Conservation (phyloP, 2,329 filamentous ascomycete species). For the Canariomyces notabilis region DNA sequence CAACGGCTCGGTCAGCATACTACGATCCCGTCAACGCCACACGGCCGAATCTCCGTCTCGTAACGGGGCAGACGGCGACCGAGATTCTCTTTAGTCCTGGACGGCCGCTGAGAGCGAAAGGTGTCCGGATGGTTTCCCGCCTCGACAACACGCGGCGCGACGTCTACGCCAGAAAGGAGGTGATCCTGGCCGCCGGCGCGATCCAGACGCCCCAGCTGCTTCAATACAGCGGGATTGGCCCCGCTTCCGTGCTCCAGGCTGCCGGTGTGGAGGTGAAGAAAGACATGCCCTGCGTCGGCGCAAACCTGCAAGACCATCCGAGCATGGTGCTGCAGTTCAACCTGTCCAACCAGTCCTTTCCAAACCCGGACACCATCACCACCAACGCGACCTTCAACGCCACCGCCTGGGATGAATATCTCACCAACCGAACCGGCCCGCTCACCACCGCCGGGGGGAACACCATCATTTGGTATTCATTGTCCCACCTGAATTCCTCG, state of each 20-base stretch:
- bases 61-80: conserved; percentile 19
- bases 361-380: conserved; percentile 20
- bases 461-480: conserved; percentile 15
- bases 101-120: conserved; percentile 22
- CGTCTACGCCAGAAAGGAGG: conserved; percentile 31
- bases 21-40: conserved; percentile 20
- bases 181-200: conserved; percentile 35
- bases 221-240: conserved; percentile 42
- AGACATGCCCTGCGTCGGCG: conserved; percentile 42
- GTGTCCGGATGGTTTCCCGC: conserved; percentile 27
- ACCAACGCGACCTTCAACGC: conserved; percentile 21
- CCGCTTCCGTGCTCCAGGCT: conserved; percentile 30
- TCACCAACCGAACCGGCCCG: conserved; percentile 20
- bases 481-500: conserved; percentile 10
- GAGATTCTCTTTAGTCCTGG: conserved; percentile 17
- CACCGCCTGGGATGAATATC: conserved; percentile 22
- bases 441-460: conserved; percentile 15
- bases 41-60: conserved; percentile 16
- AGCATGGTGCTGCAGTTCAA: conserved; percentile 13
- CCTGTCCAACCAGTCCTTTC: conserved; percentile 18
- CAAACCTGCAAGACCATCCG: conserved; percentile 37
- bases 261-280: conserved; percentile 35
- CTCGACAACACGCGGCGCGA: conserved; percentile 16
- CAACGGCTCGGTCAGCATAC: conserved; percentile 20
- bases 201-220: conserved; percentile 38